Conservation (phyloP, 106 monocot genomes). For the Dactylorhiza incarnata region DNA sequence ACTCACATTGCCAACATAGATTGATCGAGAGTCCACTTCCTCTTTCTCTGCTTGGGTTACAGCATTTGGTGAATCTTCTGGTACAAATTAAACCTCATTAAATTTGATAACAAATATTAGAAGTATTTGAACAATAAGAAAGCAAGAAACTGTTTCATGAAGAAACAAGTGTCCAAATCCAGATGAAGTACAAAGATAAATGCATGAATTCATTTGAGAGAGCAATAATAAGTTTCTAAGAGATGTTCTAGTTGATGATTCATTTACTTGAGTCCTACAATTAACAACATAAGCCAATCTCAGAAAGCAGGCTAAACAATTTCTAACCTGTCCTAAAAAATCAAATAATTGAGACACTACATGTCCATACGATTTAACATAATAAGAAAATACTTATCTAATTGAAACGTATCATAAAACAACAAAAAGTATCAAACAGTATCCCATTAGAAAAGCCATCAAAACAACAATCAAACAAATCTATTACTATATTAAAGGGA, state of each 20-base stretch:
- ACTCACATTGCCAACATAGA: conserved; percentile 95
- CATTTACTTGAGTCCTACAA: not conserved
- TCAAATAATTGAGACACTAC: not conserved
- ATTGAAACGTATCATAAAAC: too few species aligned
- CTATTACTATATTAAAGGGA: too few species aligned
- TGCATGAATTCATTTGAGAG: not conserved
- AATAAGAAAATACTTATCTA: too few species aligned
- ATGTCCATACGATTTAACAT: not conserved
- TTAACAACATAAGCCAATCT: not conserved
- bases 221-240: not conserved
- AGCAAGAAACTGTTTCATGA: not conserved
- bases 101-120: not conserved
- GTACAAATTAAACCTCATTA: not conserved
- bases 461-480: too few species aligned
- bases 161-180: not conserved
- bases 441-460: too few species aligned
- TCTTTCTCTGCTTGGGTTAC: conserved; percentile 78
- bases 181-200: not conserved
- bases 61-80: conserved; percentile 45
- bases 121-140: not conserved
- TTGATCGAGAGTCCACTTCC: conserved; percentile 80
- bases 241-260: not conserved
- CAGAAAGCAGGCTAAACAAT: not conserved
- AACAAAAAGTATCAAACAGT: too few species aligned
- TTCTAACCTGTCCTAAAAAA: not conserved